A percentile compares a stretch with the other conserved stretches of the same genome.
phyloP scores from a whole-genome alignment of 495 filamentous ascomycete species.

The Aspergillus campestris region DNA sequence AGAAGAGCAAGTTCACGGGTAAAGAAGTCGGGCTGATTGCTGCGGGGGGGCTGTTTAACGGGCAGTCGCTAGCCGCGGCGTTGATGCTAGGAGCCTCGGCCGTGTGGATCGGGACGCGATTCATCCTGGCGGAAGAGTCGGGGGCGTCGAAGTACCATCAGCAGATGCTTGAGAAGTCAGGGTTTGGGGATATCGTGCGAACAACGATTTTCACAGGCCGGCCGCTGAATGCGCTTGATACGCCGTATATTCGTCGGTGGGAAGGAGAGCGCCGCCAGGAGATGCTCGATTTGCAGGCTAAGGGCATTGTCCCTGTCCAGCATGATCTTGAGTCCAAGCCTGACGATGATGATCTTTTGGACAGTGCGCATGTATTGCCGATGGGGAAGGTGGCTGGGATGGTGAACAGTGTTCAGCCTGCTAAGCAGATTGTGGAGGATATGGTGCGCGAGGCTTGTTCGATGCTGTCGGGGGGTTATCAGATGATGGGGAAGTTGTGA shows the following conservation, averaged over 20 bases:
- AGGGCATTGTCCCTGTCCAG: conserved; percentile 76
- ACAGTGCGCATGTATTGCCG: conserved; percentile 69
- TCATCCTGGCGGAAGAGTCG: conserved; percentile 75
- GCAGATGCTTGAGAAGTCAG: conserved; percentile 72
- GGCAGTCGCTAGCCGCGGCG: conserved; percentile 65
- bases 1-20: conserved; percentile 68
- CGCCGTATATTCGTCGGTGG: conserved; percentile 77
- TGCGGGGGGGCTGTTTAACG: conserved; percentile 78
- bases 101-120: conserved; percentile 83
- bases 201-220: conserved; percentile 88
- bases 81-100: conserved; percentile 74
- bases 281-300: conserved; percentile 68
- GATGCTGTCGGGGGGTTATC: conserved; percentile 44
- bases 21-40: conserved; percentile 69
- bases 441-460: conserved; percentile 62
- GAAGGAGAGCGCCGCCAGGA: conserved; percentile 68
- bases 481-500: no score
- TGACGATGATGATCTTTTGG: conserved; percentile 64
- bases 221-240: conserved; percentile 70
- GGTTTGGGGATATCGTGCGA: conserved; percentile 75
- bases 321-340: conserved; percentile 67
- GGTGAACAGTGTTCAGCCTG: conserved; percentile 69
- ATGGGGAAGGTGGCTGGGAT: conserved; percentile 86
- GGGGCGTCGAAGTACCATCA: conserved; percentile 80
- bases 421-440: conserved; percentile 77